Percentiles rank a stretch among this genome's conserved stretches.
These are phyloP conservation scores for Exophiala viscosa DNA, from an alignment of 2,329 filamentous ascomycete genomes.

Conservation along the genomic window DNA sequence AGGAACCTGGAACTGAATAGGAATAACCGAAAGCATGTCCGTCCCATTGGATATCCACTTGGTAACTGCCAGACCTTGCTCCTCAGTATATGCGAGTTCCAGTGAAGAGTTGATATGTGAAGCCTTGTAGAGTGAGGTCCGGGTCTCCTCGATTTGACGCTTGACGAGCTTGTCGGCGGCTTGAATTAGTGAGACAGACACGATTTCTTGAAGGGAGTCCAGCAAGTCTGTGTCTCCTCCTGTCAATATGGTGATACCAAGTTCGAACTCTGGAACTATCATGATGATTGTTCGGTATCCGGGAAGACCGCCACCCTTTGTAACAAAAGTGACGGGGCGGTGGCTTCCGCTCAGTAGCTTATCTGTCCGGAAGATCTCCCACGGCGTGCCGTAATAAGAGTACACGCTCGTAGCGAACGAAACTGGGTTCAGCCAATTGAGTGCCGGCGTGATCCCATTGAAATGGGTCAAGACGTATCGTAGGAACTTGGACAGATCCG, in stretches of 20 bases:
- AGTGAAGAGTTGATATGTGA: conserved; percentile 15
- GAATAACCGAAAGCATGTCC: conserved; percentile 12
- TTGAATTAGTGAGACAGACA: conserved; percentile 22
- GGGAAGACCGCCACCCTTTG: conserved; percentile 44
- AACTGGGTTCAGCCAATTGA: conserved; percentile 45
- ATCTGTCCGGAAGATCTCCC: conserved; percentile 46
- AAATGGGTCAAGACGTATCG: conserved; percentile 42
- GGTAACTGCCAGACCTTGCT: conserved; percentile 22
- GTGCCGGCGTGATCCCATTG: conserved; percentile 39
- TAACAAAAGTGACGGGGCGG: conserved; percentile 43
- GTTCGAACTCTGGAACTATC: conserved; percentile 42
- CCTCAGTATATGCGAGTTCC: conserved; percentile 21
- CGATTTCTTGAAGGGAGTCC: conserved; percentile 11
- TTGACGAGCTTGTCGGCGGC: conserved; percentile 24
- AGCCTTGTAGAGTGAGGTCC: conserved; percentile 11
- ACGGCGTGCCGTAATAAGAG: conserved; percentile 47
- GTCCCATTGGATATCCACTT: conserved; percentile 24
- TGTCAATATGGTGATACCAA: conserved; percentile 48
- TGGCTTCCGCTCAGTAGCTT: conserved; percentile 35
- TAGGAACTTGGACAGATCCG: conserved; percentile 43
- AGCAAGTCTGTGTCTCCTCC: conserved; percentile 22
- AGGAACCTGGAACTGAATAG: not conserved
- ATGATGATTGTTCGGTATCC: conserved; percentile 42
- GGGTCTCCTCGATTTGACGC: conserved; percentile 11
- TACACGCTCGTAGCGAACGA: conserved; percentile 36